Evolutionary conservation across 2,329 filamentous ascomycete genomes (phyloP).

Genomic region (Talaromyces sp.): DNA sequence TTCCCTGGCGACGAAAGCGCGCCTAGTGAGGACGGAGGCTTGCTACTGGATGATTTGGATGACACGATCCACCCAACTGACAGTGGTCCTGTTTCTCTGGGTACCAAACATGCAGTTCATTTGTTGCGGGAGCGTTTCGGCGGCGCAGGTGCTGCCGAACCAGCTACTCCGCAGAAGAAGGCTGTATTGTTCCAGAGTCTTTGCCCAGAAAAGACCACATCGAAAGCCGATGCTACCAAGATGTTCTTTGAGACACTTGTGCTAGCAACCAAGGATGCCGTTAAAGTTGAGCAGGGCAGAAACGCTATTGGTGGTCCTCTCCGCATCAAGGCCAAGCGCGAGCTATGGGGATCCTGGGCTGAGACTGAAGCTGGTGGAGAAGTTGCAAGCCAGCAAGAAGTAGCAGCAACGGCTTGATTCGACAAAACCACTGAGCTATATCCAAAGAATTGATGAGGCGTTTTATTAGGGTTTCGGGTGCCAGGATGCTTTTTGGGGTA

Average conservation of each 20-base stretch:
- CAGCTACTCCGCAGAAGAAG: slow-evolving; percentile 66
- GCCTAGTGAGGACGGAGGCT: slow-evolving; percentile 42
- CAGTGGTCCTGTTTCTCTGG: slow-evolving; percentile 78
- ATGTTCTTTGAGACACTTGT: slow-evolving; percentile 99
- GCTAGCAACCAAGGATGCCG: slow-evolving; percentile 92
- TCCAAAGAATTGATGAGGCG: slow-evolving; percentile 2
- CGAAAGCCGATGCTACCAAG: slow-evolving; percentile 87
- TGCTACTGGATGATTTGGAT: slow-evolving; percentile 61
- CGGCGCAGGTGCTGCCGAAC: slow-evolving; percentile 54
- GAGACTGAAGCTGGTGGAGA: slow-evolving; percentile 56
- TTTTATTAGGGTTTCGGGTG: slow-evolving; percentile 17
- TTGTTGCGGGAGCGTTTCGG: slow-evolving; percentile 86
- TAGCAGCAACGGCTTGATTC: slow-evolving; percentile 11
- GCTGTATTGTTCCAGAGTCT: slow-evolving; percentile 87
- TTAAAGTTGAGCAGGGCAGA: slow-evolving; percentile 86
- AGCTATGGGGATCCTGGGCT: slow-evolving; percentile 96
- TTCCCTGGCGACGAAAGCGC: slow-evolving; percentile 51
- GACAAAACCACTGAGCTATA: slow-evolving; percentile 1
- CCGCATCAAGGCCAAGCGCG: slow-evolving; percentile 80
- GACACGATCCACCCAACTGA: slow-evolving; percentile 80
- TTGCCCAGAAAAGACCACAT: slow-evolving; percentile 73
- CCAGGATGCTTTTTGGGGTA: slow-evolving; percentile 15
- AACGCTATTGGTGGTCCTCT: slow-evolving; percentile 70
- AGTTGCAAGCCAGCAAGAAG: slow-evolving; percentile 32
- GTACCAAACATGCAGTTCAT: slow-evolving; percentile 93